Conservation (phyloP, 179 eudicot species). For the Actinidia arguta region DNA sequence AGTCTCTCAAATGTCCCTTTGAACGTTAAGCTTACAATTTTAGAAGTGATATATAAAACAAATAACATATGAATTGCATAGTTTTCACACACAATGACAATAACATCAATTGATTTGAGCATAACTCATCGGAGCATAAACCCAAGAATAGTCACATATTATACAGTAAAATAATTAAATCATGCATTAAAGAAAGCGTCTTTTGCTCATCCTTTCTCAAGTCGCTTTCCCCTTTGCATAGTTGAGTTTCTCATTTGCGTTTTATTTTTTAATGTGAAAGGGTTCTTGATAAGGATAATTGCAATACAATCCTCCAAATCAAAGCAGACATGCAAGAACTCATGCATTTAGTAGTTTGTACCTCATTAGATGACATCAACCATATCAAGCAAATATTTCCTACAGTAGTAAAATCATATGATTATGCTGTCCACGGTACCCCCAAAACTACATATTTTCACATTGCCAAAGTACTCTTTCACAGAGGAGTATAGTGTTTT, state of each 20-base stretch:
- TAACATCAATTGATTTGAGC: not conserved
- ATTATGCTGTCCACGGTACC: constrained; percentile 55
- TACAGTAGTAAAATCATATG: constrained; percentile 54
- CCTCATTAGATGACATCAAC: constrained; percentile 38
- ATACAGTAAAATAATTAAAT: too few species aligned
- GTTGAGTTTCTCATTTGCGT: not conserved
- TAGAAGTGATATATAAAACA: too few species aligned
- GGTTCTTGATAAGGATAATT: constrained; percentile 16
- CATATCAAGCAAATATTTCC: constrained; percentile 57
- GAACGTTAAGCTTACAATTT: too few species aligned
- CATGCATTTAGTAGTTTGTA: constrained; percentile 45
- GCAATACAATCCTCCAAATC: constrained; percentile 27
- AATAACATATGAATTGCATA: too few species aligned
- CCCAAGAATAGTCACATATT: not conserved
- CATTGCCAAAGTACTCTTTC: constrained; percentile 69
- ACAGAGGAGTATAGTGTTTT: constrained; percentile 30
- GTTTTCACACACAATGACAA: too few species aligned
- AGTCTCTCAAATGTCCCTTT: too few species aligned
- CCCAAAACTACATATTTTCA: constrained; percentile 47
- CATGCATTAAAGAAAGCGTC: too few species aligned
- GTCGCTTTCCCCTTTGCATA: not conserved
- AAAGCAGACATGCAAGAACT: constrained; percentile 60
- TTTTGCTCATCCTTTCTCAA: too few species aligned
- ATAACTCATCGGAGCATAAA: not conserved
- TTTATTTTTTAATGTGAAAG: constrained; percentile 3